Conservation (phyloP, 2,329 filamentous ascomycete genomes). For the Zymoseptoria brevis region DNA sequence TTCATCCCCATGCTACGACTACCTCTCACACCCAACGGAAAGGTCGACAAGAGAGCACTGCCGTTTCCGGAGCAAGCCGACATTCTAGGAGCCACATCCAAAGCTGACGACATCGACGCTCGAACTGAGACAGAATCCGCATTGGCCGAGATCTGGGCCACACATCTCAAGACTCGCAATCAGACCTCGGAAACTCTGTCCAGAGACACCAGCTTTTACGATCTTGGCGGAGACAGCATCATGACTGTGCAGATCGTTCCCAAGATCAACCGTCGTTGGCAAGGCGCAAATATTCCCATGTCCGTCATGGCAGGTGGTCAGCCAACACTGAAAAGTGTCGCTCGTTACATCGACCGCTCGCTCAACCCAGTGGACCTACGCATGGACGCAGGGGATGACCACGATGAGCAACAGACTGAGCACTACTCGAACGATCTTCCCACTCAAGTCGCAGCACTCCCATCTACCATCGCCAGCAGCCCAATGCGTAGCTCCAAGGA, state of each 20-base stretch:
- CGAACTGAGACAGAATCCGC: constrained; percentile 53
- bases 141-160: constrained; percentile 66
- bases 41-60: constrained; percentile 69
- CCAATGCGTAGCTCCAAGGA: constrained; percentile 19
- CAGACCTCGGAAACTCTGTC: constrained; percentile 58
- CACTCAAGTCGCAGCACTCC: constrained; percentile 45
- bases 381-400: constrained; percentile 42
- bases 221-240: constrained; percentile 72
- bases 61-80: constrained; percentile 73
- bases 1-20: constrained; percentile 65
- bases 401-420: constrained; percentile 41
- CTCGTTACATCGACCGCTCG: constrained; percentile 44
- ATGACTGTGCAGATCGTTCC: constrained; percentile 75
- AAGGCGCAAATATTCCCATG: constrained; percentile 60
- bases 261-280: constrained; percentile 54
- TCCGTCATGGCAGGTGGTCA: constrained; percentile 58
- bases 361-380: constrained; percentile 42
- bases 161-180: constrained; percentile 54
- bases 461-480: constrained; percentile 28
- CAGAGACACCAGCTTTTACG: constrained; percentile 62
- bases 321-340: constrained; percentile 53
- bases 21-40: constrained; percentile 77
- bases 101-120: constrained; percentile 37
- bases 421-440: constrained; percentile 48
- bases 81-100: constrained; percentile 49